Evolutionary conservation across 2,329 filamentous ascomycete genomes (phyloP).

Genomic region (Aspergillus sclerotialis): DNA sequence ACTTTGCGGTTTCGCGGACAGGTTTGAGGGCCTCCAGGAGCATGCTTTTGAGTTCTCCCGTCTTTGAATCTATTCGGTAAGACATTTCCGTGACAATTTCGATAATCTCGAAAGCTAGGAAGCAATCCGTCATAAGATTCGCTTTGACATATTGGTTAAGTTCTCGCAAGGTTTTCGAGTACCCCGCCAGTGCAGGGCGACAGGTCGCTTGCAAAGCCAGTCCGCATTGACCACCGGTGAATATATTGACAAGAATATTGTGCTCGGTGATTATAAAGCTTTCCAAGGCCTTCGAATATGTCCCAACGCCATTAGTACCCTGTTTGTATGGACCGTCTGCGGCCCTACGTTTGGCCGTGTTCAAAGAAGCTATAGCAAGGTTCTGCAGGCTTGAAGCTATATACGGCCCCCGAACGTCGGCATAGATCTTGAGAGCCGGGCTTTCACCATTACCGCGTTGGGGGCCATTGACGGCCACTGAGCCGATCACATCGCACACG

Average conservation of each 20-base stretch:
- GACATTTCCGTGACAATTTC: constrained; percentile 80
- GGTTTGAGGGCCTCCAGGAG: constrained; percentile 83
- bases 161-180: constrained; percentile 78
- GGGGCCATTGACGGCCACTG: constrained; percentile 49
- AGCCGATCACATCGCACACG: constrained; percentile 70
- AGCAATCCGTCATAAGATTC: constrained; percentile 86
- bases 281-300: constrained; percentile 81
- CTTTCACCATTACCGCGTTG: constrained; percentile 52
- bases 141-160: constrained; percentile 83
- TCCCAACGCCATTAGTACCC: constrained; percentile 84
- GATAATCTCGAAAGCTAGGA: constrained; percentile 88
- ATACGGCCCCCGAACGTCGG: constrained; percentile 79
- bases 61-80: constrained; percentile 70
- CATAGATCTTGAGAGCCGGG: constrained; percentile 73
- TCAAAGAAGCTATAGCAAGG: constrained; percentile 76
- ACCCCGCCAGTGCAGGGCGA: constrained; percentile 68
- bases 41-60: constrained; percentile 75
- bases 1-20: constrained; percentile 84
- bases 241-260: constrained; percentile 82
- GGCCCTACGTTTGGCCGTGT: constrained; percentile 68
- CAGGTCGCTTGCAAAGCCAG: constrained; percentile 72
- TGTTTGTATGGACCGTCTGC: constrained; percentile 77
- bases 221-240: constrained; percentile 77
- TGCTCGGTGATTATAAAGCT: constrained; percentile 83
- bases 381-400: constrained; percentile 76